phyloP scores from a whole-genome alignment of 2,329 filamentous ascomycete genomes.

The Pseudocercospora macadamiae region DNA sequence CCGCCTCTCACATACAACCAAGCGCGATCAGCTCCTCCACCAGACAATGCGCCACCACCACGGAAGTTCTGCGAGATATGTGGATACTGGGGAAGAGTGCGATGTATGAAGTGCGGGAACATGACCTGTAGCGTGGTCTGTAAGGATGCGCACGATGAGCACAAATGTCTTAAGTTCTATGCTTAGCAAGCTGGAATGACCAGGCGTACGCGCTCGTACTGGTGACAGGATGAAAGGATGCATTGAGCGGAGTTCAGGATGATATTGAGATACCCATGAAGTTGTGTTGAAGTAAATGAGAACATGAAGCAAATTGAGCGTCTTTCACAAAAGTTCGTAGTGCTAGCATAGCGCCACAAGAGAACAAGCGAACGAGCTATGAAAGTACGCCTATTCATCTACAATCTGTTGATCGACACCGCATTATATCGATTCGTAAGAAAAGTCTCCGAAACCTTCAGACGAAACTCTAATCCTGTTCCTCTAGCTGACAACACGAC shows the following conservation, averaged over 20 bases:
- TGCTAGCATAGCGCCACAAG: no score
- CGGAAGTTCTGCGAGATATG: constrained; percentile 77
- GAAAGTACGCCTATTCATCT: no score
- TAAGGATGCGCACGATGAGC: constrained; percentile 71
- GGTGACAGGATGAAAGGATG: neutral
- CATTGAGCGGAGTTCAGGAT: neutral
- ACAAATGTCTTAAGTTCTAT: constrained; percentile 63
- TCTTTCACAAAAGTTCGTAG: neutral
- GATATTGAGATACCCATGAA: neutral
- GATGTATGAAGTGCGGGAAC: constrained; percentile 76
- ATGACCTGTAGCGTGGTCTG: constrained; percentile 78
- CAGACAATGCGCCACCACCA: constrained; percentile 51
- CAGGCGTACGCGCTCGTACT: constrained; percentile 9
- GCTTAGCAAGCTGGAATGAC: constrained; percentile 28
- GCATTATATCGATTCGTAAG: no score
- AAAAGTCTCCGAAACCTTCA: no score
- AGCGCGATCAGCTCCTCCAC: constrained; percentile 51
- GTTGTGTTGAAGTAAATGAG: neutral
- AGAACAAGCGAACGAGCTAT: no score
- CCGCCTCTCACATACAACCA: constrained; percentile 71
- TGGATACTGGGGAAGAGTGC: constrained; percentile 78
- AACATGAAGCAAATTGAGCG: no score
- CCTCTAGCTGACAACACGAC: no score
- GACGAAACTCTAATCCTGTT: no score
- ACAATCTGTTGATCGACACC: no score